A percentile compares a stretch with the other conserved stretches of the same genome.
These are phyloP conservation scores for Groenewaldozyma sp. DNA, from an alignment of 1,139 yeast genomes.

Conservation along the genomic window DNA sequence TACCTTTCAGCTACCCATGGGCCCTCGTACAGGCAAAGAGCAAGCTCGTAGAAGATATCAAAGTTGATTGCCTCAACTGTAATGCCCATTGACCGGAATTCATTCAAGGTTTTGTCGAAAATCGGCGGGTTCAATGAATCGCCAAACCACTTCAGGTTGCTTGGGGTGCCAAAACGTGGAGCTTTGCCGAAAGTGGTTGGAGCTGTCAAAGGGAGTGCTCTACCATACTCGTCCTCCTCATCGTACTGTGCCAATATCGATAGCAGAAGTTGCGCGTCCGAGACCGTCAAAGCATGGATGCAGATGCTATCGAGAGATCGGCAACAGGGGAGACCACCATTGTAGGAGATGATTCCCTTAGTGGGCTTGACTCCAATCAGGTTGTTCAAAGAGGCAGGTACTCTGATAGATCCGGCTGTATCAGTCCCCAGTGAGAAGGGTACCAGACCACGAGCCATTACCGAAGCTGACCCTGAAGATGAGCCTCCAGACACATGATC, in stretches of 20 bases:
- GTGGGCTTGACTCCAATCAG: conserved; percentile 89
- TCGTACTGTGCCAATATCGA: conserved; percentile 65
- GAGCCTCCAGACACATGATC: conserved; percentile 90
- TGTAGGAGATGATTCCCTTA: conserved; percentile 71
- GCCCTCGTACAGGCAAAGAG: conserved; percentile 88
- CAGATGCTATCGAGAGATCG: conserved; percentile 90
- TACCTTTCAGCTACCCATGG: conserved; percentile 98
- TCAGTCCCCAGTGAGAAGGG: conserved; percentile 90
- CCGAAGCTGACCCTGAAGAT: conserved; percentile 90
- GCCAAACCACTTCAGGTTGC: conserved; percentile 64
- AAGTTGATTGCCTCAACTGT: conserved; percentile 58
- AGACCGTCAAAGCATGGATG: conserved; percentile 62
- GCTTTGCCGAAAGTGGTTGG: conserved; percentile 44
- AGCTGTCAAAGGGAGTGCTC: conserved; percentile 65
- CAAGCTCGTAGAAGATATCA: conserved; percentile 65
- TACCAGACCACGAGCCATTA: conserved; percentile 79
- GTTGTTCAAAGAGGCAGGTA: conserved; percentile 91
- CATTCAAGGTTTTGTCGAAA: conserved; percentile 51
- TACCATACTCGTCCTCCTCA: conserved; percentile 70
- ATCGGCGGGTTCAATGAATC: conserved; percentile 66
- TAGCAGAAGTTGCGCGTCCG: conserved; percentile 75
- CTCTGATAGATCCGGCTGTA: conserved; percentile 98
- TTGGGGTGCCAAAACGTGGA: conserved; percentile 69
- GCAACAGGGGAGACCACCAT: conserved; percentile 96
- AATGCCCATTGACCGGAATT: conserved; percentile 43